Conservation (phyloP, 345 rosid genomes). For the Camelina neglecta region DNA sequence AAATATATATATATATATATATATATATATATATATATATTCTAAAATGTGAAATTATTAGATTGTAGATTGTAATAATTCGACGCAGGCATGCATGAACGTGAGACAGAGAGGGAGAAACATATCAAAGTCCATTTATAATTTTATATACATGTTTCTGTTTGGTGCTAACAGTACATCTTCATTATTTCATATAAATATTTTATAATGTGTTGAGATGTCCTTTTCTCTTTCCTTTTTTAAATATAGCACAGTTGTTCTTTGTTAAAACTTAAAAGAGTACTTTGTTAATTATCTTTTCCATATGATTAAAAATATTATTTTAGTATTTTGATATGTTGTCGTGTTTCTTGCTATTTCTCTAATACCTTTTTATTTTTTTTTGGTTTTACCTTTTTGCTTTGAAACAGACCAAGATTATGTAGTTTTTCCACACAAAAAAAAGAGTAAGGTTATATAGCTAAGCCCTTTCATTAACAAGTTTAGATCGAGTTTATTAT, state of each 20-base stretch:
- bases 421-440: background rate
- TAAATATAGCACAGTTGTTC: background rate
- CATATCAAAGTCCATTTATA: slow-evolving; percentile 37
- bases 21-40: background rate
- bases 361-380: too few relatives aligned
- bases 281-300: background rate
- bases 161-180: slow-evolving; percentile 39
- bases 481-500: background rate
- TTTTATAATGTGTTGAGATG: slow-evolving; percentile 32
- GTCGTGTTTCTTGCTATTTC: too few relatives aligned
- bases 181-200: slow-evolving; percentile 20
- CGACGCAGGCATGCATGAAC: slow-evolving; percentile 43
- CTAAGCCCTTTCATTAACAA: background rate
- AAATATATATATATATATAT: too few relatives aligned
- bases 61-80: slow-evolving; percentile 34
- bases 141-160: slow-evolving; percentile 30
- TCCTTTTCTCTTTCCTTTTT: slow-evolving; percentile 25
- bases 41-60: slow-evolving; percentile 24
- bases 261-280: background rate
- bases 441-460: too few relatives aligned
- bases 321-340: background rate
- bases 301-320: background rate
- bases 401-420: background rate
- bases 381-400: too few relatives aligned
- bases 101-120: slow-evolving; percentile 41